Base-by-base conservation (phyloP, 768 basidiomycete genomes). In the Mycena albidolilacea region DNA sequence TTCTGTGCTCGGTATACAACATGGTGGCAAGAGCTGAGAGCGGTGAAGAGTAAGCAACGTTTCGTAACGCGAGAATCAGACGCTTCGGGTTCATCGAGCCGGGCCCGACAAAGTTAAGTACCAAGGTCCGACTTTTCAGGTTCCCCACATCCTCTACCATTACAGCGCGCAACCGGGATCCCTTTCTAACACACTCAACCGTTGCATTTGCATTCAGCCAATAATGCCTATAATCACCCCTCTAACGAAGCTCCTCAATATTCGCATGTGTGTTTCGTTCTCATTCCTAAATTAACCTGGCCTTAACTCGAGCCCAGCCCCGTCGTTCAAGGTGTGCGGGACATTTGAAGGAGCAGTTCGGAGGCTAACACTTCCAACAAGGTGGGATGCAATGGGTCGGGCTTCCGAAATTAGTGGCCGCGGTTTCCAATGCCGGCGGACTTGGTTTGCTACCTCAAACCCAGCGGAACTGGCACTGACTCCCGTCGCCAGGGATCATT, bases 311-410 rank as follows among this genome's bases (percentile, higher is more conserved):
- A 12, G 70, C 15, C 12, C 65, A 94, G 93, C 41, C 95, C 95
- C 17, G 85, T 96, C 58, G 88, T 97, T 1, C 95, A 96, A 72
- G 71, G 71, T 72, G 1, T 5, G 46, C 21, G 8, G 14, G 19
- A 3, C 15, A 14, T 7, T 5, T 3, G 21, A 44, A 50, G 23
- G 43, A 30, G 30, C 14, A 23, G 19, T 2, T 50, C 21, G 9
- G 21, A 69, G 30, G 12, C 41, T 44, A 37, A 48, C 35, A 5
- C 10, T 2, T 17, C 59, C 38, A 11, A 21, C 21, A 38, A 80
- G 95, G 95, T 30, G 95, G 94, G 59, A 96, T 96, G 95, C 95
- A 96, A 90, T 97, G 94, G 95, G 95, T 97, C 57, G 95, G 95
- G 30, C 81, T 91, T 15, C 95, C 96, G 1, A 80, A 81, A 70